phyloP scores from a whole-genome alignment of 805 yeast species.

The Lipomyces sp. region DNA sequence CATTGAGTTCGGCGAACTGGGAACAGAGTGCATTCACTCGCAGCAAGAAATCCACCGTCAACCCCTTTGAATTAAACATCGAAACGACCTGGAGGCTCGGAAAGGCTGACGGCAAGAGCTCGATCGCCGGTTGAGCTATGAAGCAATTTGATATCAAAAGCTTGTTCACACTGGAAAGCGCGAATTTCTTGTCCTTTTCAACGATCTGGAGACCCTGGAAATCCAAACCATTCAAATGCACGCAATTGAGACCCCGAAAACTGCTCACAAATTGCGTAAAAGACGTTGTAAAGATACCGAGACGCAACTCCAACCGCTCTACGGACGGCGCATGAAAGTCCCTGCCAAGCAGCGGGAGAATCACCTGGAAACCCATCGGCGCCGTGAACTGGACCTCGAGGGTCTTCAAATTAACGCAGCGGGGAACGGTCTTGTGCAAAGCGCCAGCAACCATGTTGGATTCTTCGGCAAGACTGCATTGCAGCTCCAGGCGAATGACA shows the following conservation, averaged over 20 bases:
- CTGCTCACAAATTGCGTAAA: conserved; percentile 18
- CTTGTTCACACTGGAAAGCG: conserved; percentile 2
- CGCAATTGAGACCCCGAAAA: conserved; percentile 7
- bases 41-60: conserved; percentile 6
- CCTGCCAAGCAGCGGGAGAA: conserved; percentile 14
- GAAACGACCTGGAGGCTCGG: conserved; percentile 9
- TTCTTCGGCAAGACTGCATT: conserved; percentile 26
- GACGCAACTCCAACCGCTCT: conserved; percentile 5
- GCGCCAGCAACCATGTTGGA: conserved; percentile 28
- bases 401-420: conserved; percentile 7
- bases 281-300: conserved; percentile 15
- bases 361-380: conserved; percentile 26
- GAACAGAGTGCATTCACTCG: conserved; percentile 3
- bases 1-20: conserved; percentile 4
- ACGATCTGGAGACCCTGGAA: conserved; percentile 7
- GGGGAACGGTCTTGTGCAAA: conserved; percentile 10
- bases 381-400: conserved; percentile 14
- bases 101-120: conserved; percentile 6
- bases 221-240: conserved; percentile 11
- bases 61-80: conserved; percentile 4
- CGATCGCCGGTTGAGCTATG: conserved; percentile 3
- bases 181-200: conserved; percentile 3
- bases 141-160: conserved; percentile 11
- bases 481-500: conserved; percentile 10
- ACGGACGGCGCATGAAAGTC: conserved; percentile 16